phyloP scores from a whole-genome alignment of 129 eudicot species.

The Artemisia tridentata region DNA sequence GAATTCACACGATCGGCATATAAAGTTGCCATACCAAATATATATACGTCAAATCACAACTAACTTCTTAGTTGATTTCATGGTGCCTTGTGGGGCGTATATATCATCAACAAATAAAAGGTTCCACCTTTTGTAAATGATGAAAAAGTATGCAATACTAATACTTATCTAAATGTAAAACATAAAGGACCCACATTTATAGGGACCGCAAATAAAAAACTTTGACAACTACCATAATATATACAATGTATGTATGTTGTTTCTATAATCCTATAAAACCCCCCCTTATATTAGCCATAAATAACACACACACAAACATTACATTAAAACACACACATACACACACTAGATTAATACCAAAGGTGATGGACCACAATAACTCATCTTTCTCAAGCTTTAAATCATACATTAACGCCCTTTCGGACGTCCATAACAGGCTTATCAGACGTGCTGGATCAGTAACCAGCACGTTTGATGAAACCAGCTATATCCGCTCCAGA shows the following conservation, averaged over 20 bases:
- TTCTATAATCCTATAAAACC: slow-evolving; percentile 35
- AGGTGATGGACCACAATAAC: slow-evolving; percentile 41
- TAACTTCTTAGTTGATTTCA: slow-evolving; percentile 25
- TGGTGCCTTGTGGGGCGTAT: slow-evolving; percentile 30
- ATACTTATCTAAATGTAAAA: slow-evolving; percentile 29
- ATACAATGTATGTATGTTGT: background rate
- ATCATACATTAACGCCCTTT: slow-evolving; percentile 62
- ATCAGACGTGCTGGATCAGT: slow-evolving; percentile 57
- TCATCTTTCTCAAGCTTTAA: slow-evolving; percentile 69
- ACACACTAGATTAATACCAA: background rate
- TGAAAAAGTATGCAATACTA: slow-evolving; percentile 8
- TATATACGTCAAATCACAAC: slow-evolving; percentile 29
- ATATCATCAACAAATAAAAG: slow-evolving; percentile 22
- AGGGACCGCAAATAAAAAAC: slow-evolving; percentile 25
- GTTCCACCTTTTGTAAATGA: slow-evolving; percentile 20
- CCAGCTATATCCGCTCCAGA: slow-evolving; percentile 50
- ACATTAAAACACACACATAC: background rate
- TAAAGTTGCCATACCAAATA: background rate
- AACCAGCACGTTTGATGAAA: slow-evolving; percentile 67
- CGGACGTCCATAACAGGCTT: slow-evolving; percentile 61
- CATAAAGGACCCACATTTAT: slow-evolving; percentile 12
- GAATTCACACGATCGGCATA: background rate
- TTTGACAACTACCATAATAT: slow-evolving; percentile 13
- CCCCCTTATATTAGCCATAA: background rate
- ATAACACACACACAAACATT: background rate